Conservation (phyloP, 148 eudicot species). For the Fagopyrum homotropicum region DNA sequence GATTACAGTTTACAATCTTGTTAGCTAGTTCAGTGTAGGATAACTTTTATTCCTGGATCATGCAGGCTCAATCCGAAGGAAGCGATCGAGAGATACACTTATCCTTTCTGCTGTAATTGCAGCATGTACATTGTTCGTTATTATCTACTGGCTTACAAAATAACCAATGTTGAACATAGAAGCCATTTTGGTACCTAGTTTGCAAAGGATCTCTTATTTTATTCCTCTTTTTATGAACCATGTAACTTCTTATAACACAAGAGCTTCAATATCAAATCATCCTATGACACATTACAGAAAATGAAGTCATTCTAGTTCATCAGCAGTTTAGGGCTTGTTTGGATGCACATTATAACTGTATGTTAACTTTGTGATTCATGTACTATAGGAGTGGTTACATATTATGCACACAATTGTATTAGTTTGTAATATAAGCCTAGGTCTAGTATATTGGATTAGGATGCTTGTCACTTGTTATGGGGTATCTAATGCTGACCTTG, state of each 20-base stretch:
- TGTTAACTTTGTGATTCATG: too few species aligned
- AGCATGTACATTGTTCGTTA: constrained; percentile 76
- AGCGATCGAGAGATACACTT: constrained; percentile 70
- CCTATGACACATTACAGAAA: background rate
- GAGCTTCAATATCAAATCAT: background rate
- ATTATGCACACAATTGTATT: too few species aligned
- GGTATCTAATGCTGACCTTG: too few species aligned
- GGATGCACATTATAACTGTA: too few species aligned
- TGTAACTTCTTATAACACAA: constrained; percentile 1
- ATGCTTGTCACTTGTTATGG: too few species aligned
- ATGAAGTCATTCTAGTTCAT: background rate
- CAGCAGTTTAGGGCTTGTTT: too few species aligned
- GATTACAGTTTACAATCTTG: background rate
- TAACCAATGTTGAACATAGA: constrained; percentile 22
- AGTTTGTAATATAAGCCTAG: too few species aligned
- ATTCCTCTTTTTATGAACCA: background rate
- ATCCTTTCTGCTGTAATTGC: constrained; percentile 80
- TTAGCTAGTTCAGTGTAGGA: background rate
- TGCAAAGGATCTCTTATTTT: background rate
- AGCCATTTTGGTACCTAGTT: background rate
- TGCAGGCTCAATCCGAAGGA: constrained; percentile 75
- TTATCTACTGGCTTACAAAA: constrained; percentile 85
- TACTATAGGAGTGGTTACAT: too few species aligned
- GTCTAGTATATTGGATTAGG: too few species aligned
- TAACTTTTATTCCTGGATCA: constrained; percentile 2